phyloP scores from a whole-genome alignment of 768 basidiomycete species.

The Naematelia aurantialba region DNA sequence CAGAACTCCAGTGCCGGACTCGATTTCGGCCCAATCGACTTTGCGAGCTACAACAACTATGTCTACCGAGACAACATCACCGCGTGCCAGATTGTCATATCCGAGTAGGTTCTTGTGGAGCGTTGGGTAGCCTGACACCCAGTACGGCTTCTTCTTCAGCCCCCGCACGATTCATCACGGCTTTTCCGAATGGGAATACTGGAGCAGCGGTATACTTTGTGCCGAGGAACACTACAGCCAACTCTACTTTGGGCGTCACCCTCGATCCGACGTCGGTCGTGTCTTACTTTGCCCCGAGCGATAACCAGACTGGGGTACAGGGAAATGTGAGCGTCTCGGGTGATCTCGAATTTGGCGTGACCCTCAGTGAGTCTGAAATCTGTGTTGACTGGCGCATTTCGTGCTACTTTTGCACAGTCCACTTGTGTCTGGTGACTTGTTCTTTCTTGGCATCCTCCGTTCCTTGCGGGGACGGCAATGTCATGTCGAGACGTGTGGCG shows the following conservation, averaged over 20 bases:
- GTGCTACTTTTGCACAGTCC: too few relatives aligned
- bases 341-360: slow-evolving; percentile 53
- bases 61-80: slow-evolving; percentile 54
- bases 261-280: slow-evolving; percentile 39
- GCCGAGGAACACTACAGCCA: slow-evolving; percentile 32
- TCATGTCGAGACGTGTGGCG: too few relatives aligned
- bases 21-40: slow-evolving; percentile 30
- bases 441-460: too few relatives aligned
- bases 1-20: slow-evolving; percentile 10
- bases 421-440: too few relatives aligned
- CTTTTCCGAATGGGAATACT: slow-evolving; percentile 55
- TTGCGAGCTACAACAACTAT: slow-evolving; percentile 55
- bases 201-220: slow-evolving; percentile 54
- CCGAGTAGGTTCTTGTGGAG: slow-evolving; percentile 29
- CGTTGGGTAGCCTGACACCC: neutral
- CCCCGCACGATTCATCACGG: slow-evolving; percentile 52
- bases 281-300: slow-evolving; percentile 23
- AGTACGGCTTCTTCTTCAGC: slow-evolving; percentile 25
- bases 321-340: slow-evolving; percentile 49
- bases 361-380: slow-evolving; percentile 48
- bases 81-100: slow-evolving; percentile 53
- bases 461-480: too few relatives aligned
- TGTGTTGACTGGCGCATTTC: too few relatives aligned
- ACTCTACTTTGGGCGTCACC: slow-evolving; percentile 22
- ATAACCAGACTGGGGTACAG: slow-evolving; percentile 52